Percentiles rank a stretch among this genome's conserved stretches.
These are phyloP conservation scores for Styphnolobium japonicum DNA, from an alignment of 306 rosid species.

Conservation along the genomic window DNA sequence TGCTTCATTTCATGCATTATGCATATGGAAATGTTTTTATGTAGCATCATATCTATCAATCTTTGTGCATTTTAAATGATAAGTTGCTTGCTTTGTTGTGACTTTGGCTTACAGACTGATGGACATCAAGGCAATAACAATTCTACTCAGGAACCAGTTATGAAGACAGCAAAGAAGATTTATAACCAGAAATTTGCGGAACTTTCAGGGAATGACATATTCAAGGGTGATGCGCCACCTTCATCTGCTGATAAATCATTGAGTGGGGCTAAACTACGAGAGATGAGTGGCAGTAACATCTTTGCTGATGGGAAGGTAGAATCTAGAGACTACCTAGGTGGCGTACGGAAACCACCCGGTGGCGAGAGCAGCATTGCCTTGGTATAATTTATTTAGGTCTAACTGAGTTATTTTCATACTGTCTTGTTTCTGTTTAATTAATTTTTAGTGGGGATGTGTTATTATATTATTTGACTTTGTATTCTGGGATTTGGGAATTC, in stretches of 20 bases:
- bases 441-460: constrained; percentile 60
- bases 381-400: constrained; percentile 77
- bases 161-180: constrained; percentile 87
- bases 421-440: constrained; percentile 48
- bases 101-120: constrained; percentile 38
- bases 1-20: constrained; percentile 18
- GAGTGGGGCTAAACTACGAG: constrained; percentile 82
- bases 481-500: constrained; percentile 69
- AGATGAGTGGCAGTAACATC: constrained; percentile 91
- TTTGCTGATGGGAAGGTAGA: constrained; percentile 96
- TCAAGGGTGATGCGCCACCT: constrained; percentile 73
- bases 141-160: constrained; percentile 46
- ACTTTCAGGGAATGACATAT: constrained; percentile 86
- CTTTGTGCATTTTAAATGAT: background rate
- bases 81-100: constrained; percentile 22
- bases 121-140: constrained; percentile 42
- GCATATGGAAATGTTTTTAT: background rate
- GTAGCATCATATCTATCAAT: background rate
- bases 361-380: constrained; percentile 99
- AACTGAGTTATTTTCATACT: constrained; percentile 48
- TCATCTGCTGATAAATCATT: constrained; percentile 75
- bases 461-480: constrained; percentile 70
- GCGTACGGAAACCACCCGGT: constrained; percentile 98
- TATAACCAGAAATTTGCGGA: constrained; percentile 67
- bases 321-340: constrained; percentile 87